Base-by-base conservation (phyloP, 805 yeast genomes). In the Candida schatavii region DNA sequence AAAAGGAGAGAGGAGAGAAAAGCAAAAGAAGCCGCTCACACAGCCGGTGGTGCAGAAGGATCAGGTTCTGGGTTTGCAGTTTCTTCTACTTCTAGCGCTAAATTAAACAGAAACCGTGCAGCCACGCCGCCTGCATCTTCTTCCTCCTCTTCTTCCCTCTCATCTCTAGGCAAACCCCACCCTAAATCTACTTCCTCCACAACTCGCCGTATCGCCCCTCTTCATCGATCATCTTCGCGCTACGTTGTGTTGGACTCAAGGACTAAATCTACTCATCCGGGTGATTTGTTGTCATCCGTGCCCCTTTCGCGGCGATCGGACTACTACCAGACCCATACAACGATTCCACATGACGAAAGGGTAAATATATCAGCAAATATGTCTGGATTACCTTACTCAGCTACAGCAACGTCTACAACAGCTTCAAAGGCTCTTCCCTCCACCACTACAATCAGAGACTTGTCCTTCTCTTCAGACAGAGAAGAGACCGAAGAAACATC, bases 241-340 rank as follows among this genome's bases (percentile, higher is more conserved):
- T 61, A 68, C 35, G 75, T 70, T 15, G 55, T 66, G 3, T 62
- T 84, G 27, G 77, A 74, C 20, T 72, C 85, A 1, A 66, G 82
- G 38, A 74, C 57, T 3, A 66, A 76, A 40, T 63, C 77, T 3
- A 66, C 81, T 14, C 88, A 85, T 53, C 96, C 96, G 0, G 96
- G 96, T 22, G 96, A 88, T 56, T 68, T 89, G 39, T 63, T 89
- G 9, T 85, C 96, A 0, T 85, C 84, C 41, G 96, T 83, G 1
- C 93, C 95, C 1, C 58, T 85, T 5, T 73, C 83, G 1, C 65
- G 83, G 40, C 57, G 54, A 43, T 54, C 67, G 2, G 59, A 57
- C 35, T 61, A 55, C 45, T 47, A 61, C 46, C 52, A 52, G 46
- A 46, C 47, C 14, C 51, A 49, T 21, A 49, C 50, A 3, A 30